phyloP scores from a whole-genome alignment of 2,329 filamentous ascomycete species.

The Fusarium buharicum region DNA sequence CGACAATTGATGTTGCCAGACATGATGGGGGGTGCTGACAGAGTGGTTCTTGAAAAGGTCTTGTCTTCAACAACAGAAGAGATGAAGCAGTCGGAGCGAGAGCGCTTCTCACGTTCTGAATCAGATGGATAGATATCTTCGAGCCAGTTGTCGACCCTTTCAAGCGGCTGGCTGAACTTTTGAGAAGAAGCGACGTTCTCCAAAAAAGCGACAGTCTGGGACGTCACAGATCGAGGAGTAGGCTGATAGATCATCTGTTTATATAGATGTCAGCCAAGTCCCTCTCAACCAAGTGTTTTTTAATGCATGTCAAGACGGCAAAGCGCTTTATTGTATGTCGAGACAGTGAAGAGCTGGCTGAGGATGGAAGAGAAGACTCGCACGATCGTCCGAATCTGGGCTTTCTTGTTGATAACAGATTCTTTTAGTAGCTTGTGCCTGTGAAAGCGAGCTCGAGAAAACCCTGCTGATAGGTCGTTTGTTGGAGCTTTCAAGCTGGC shows the following conservation, averaged over 20 bases:
- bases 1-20: not conserved
- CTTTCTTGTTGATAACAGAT: not conserved
- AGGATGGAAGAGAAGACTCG: not conserved
- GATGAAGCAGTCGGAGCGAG: not conserved
- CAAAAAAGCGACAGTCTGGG: constrained; percentile 5
- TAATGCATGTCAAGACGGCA: not conserved
- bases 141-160: constrained; percentile 15
- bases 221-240: not conserved
- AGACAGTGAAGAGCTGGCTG: no score
- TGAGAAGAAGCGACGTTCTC: not conserved
- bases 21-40: constrained; percentile 12
- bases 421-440: not conserved
- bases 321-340: no score
- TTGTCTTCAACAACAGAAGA: no score
- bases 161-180: not conserved
- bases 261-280: not conserved
- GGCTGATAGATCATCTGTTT: constrained; percentile 15
- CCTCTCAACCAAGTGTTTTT: not conserved
- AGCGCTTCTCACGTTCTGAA: not conserved
- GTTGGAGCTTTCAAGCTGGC: not conserved
- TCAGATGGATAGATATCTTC: constrained; percentile 11
- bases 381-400: not conserved
- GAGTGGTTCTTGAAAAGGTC: not conserved
- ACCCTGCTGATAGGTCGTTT: constrained; percentile 10
- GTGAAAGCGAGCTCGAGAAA: not conserved